A percentile compares a stretch with the other conserved stretches of the same genome.
These are phyloP conservation scores for Monilinia fructicola DNA, from an alignment of 2,329 filamentous ascomycete genomes.

Conservation along the genomic window DNA sequence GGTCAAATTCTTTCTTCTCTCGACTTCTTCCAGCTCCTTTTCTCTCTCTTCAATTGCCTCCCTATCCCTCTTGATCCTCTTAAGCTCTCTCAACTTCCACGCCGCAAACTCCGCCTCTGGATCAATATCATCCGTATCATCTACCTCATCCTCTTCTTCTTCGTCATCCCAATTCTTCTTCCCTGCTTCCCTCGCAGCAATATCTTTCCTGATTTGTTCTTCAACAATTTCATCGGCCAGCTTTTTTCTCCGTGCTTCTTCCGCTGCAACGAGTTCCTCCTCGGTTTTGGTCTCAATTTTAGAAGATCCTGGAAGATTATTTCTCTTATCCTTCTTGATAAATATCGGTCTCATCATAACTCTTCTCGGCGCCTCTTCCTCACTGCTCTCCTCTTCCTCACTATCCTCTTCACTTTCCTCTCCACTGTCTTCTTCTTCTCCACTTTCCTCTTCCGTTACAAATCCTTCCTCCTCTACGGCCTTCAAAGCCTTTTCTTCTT, in stretches of 20 bases:
- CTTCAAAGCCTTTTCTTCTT: slow-evolving; percentile 45
- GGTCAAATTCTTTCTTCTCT: slow-evolving; percentile 82
- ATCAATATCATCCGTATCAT: slow-evolving; percentile 85
- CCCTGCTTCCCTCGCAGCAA: slow-evolving; percentile 69
- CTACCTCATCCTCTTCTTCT: slow-evolving; percentile 71
- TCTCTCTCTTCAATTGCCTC: slow-evolving; percentile 82
- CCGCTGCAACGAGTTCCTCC: slow-evolving; percentile 50
- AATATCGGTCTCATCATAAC: slow-evolving; percentile 65
- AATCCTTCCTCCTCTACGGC: slow-evolving; percentile 59
- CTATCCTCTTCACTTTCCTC: slow-evolving; percentile 37
- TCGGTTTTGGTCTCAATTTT: slow-evolving; percentile 43
- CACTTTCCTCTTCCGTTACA: slow-evolving; percentile 50
- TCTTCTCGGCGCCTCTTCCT: slow-evolving; percentile 57
- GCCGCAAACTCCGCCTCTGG: slow-evolving; percentile 85
- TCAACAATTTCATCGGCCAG: slow-evolving; percentile 79
- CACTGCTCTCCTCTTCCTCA: slow-evolving; percentile 46
- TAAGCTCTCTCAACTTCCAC: slow-evolving; percentile 91
- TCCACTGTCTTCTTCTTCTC: slow-evolving; percentile 42
- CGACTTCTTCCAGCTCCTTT: slow-evolving; percentile 82
- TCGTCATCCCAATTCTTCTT: slow-evolving; percentile 84
- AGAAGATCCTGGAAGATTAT: slow-evolving; percentile 31
- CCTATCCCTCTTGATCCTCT: slow-evolving; percentile 82
- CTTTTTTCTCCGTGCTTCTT: slow-evolving; percentile 65
- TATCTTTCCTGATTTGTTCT: slow-evolving; percentile 81
- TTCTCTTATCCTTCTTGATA: slow-evolving; percentile 57